These are phyloP conservation scores for Russula ochroleuca DNA, from an alignment of 768 basidiomycete species.

Conservation along the genomic window DNA sequence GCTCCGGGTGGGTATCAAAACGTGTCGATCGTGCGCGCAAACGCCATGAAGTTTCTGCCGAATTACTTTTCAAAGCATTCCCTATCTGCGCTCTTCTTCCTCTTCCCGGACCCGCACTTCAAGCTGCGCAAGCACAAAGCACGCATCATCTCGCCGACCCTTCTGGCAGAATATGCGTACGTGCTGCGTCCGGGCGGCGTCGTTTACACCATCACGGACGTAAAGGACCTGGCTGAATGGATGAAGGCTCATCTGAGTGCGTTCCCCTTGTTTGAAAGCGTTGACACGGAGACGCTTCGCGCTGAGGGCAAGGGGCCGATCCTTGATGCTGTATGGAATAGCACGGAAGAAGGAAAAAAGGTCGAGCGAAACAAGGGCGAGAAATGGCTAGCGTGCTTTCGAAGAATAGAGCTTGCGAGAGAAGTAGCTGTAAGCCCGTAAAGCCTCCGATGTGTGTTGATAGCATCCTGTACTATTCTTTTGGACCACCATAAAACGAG, in stretches of 20 bases:
- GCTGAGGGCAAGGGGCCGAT: slow-evolving; percentile 69
- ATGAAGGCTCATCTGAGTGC: slow-evolving; percentile 85
- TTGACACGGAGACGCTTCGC: slow-evolving; percentile 73
- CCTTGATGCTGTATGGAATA: slow-evolving; percentile 74
- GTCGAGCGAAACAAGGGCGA: slow-evolving; percentile 87
- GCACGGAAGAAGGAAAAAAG: slow-evolving; percentile 96
- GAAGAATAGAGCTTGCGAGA: slow-evolving; percentile 44
- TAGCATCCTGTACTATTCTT: not conserved
- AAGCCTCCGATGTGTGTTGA: not conserved
- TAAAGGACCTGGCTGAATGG: slow-evolving; percentile 91
- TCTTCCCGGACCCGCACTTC: slow-evolving; percentile 99
- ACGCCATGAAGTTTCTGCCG: slow-evolving; percentile 97
- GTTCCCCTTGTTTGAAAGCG: slow-evolving; percentile 82
- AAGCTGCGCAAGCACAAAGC: slow-evolving; percentile 98
- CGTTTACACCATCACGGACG: slow-evolving; percentile 97
- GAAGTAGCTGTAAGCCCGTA: slow-evolving; percentile 6
- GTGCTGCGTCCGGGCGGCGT: slow-evolving; percentile 90
- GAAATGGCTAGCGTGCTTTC: slow-evolving; percentile 92
- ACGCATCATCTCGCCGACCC: slow-evolving; percentile 95
- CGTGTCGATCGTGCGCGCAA: slow-evolving; percentile 89
- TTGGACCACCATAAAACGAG: too few relatives aligned
- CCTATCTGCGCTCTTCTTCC: slow-evolving; percentile 89
- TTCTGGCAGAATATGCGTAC: slow-evolving; percentile 96
- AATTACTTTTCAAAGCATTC: slow-evolving; percentile 93
- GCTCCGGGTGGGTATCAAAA: slow-evolving; percentile 64